A percentile compares a stretch with the other conserved stretches of the same genome.
These are phyloP conservation scores for Glycine latifolia DNA, from an alignment of 306 rosid species.

Conservation along the genomic window DNA sequence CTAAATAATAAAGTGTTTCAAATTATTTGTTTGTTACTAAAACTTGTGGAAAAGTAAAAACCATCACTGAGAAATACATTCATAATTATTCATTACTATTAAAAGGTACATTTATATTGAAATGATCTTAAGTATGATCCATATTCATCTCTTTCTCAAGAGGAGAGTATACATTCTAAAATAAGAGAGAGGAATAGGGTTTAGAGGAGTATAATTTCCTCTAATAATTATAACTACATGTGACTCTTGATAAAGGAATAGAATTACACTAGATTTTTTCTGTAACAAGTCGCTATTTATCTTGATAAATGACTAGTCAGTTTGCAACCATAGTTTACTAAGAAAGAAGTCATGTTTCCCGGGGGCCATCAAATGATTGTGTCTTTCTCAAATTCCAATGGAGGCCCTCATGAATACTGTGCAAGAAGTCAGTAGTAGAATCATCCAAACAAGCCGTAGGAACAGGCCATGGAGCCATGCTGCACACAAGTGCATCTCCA, in stretches of 20 bases:
- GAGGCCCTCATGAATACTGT: conserved; percentile 91
- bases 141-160: conserved; percentile 5
- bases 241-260: too few relatives aligned
- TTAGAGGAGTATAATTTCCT: background rate
- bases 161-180: background rate
- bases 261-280: too few relatives aligned
- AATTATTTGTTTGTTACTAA: too few relatives aligned
- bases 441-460: conserved; percentile 90
- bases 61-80: background rate
- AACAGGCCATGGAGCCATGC: conserved; percentile 99
- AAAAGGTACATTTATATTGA: background rate
- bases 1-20: too few relatives aligned
- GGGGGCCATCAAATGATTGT: conserved; percentile 85
- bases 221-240: conserved; percentile 2
- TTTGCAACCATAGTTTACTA: too few relatives aligned
- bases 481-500: conserved; percentile 94
- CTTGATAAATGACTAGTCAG: background rate
- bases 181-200: background rate
- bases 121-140: background rate
- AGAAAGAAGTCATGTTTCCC: conserved; percentile 42
- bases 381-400: conserved; percentile 95
- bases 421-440: conserved; percentile 87
- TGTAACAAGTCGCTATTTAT: background rate
- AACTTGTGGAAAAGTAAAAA: background rate
- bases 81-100: background rate